Conservation (phyloP, 345 rosid species). For the Pseudoturritis turrita region DNA sequence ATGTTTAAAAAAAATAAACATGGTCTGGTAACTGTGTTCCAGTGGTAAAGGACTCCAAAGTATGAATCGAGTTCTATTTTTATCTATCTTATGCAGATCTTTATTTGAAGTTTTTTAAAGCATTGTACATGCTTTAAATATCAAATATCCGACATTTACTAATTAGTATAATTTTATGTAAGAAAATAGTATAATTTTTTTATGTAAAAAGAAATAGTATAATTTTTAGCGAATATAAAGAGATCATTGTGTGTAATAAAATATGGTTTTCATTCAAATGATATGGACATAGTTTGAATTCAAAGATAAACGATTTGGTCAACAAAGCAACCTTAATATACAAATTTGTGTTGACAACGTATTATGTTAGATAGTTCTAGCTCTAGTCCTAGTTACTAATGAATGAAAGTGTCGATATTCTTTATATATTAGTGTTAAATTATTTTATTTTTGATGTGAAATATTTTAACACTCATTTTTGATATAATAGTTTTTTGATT, state of each 20-base stretch:
- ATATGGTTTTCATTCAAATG: slow-evolving; percentile 10
- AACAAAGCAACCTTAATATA: slow-evolving; percentile 26
- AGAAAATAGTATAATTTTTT: neutral
- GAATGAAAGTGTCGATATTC: too few species aligned
- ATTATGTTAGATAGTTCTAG: too few species aligned
- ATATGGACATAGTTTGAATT: neutral
- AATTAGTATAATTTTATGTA: neutral
- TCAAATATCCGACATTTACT: neutral
- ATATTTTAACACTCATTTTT: too few species aligned
- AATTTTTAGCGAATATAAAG: too few species aligned
- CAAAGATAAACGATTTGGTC: slow-evolving; percentile 24
- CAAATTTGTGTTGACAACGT: too few species aligned
- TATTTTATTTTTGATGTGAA: too few species aligned
- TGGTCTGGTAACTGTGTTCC: neutral
- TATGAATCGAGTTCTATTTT: neutral
- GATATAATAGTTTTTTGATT: too few species aligned
- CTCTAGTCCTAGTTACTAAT: too few species aligned
- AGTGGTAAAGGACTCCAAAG: neutral
- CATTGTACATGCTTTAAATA: neutral
- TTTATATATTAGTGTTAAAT: too few species aligned
- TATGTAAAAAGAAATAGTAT: too few species aligned
- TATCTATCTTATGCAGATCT: neutral
- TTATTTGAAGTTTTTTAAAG: neutral
- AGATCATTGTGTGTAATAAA: neutral
- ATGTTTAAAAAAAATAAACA: neutral